Evolutionary conservation across 441 rosid genomes (phyloP).

Genomic region (Croton setiger): DNA sequence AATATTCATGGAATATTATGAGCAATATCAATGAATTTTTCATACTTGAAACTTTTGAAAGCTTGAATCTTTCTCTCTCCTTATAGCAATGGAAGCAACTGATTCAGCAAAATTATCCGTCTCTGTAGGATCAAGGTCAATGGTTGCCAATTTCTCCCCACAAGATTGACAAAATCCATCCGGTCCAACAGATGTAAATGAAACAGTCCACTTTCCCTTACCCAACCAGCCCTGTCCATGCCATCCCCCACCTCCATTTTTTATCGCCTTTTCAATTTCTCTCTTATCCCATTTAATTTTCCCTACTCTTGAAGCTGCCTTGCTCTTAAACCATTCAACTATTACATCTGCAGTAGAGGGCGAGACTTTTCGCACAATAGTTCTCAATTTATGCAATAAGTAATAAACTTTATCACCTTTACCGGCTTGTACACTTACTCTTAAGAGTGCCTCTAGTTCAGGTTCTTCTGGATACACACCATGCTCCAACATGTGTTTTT

Average conservation of each 20-base stretch:
- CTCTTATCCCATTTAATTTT: slow-evolving; percentile 39
- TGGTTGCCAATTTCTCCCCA: slow-evolving; percentile 51
- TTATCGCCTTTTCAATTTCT: slow-evolving; percentile 35
- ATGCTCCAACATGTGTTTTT: slow-evolving; percentile 60
- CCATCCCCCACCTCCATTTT: slow-evolving; percentile 67
- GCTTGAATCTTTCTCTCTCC: slow-evolving; percentile 50
- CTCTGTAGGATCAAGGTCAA: slow-evolving; percentile 61
- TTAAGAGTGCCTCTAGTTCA: slow-evolving; percentile 56
- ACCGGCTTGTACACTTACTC: slow-evolving; percentile 42
- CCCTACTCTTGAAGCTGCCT: slow-evolving; percentile 50
- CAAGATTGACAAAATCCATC: slow-evolving; percentile 58
- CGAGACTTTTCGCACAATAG: slow-evolving; percentile 45
- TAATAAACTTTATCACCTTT: slow-evolving; percentile 60
- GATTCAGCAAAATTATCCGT: slow-evolving; percentile 58
- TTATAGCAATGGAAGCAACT: slow-evolving; percentile 57
- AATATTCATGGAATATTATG: slow-evolving; percentile 8
- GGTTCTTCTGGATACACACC: slow-evolving; percentile 63
- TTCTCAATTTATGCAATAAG: slow-evolving; percentile 55
- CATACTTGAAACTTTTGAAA: slow-evolving; percentile 68
- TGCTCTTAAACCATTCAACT: slow-evolving; percentile 51
- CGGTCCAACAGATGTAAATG: slow-evolving; percentile 33
- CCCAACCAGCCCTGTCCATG: slow-evolving; percentile 75
- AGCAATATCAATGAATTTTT: slow-evolving; percentile 12
- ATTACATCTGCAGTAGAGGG: slow-evolving; percentile 44
- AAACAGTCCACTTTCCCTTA: slow-evolving; percentile 52